These are phyloP conservation scores for Malus asiatica DNA, from an alignment of 306 rosid genomes.

Conservation along the genomic window DNA sequence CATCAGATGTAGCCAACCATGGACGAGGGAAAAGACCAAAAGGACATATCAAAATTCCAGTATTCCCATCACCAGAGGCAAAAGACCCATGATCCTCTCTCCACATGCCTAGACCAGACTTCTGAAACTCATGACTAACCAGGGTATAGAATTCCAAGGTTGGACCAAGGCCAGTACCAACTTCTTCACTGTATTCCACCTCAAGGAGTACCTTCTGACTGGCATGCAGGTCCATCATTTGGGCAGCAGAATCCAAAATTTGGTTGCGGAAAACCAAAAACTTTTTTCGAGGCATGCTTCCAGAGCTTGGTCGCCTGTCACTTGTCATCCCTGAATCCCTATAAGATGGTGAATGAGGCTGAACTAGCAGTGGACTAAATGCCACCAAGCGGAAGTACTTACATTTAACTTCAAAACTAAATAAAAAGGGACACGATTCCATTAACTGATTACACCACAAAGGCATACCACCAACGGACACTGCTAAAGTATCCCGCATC, in stretches of 20 bases:
- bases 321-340: slow-evolving; percentile 35
- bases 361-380: slow-evolving; percentile 51
- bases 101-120: slow-evolving; percentile 83
- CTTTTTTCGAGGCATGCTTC: slow-evolving; percentile 66
- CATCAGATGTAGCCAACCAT: slow-evolving; percentile 50
- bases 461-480: slow-evolving; percentile 82
- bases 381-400: slow-evolving; percentile 82
- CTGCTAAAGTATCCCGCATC: slow-evolving; percentile 73
- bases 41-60: slow-evolving; percentile 30
- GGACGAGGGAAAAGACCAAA: slow-evolving; percentile 88
- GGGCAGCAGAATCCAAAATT: slow-evolving; percentile 75
- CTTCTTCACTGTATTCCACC: slow-evolving; percentile 92
- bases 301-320: slow-evolving; percentile 47
- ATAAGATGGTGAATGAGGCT: slow-evolving; percentile 37
- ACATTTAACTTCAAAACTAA: slow-evolving; percentile 88
- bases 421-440: slow-evolving; percentile 71
- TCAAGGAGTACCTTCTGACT: slow-evolving; percentile 68
- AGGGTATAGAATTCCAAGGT: slow-evolving; percentile 94
- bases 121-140: slow-evolving; percentile 86
- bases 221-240: slow-evolving; percentile 84
- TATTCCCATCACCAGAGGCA: slow-evolving; percentile 27
- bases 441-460: slow-evolving; percentile 76
- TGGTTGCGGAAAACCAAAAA: slow-evolving; percentile 60
- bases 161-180: slow-evolving; percentile 99
- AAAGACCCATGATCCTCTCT: slow-evolving; percentile 51